Evolutionary conservation across 2,329 filamentous ascomycete genomes (phyloP).

Genomic region (Ophiostoma ulmi): DNA sequence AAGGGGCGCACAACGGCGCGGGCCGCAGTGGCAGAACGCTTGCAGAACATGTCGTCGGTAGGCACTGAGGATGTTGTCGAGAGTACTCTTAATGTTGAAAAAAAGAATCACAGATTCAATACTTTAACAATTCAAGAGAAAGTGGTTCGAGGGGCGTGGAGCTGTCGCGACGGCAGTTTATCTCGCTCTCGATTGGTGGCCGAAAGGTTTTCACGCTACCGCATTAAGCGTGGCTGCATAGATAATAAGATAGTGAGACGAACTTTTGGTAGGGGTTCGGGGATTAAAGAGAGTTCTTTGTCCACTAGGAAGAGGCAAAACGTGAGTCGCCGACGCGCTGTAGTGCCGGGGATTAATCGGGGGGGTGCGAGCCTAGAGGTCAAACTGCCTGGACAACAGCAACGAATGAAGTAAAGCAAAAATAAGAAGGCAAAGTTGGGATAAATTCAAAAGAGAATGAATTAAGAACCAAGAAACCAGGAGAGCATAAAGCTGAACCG

Average conservation of each 20-base stretch:
- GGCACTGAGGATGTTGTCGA: not conserved
- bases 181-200: slow-evolving; percentile 4
- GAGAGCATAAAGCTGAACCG: not conserved
- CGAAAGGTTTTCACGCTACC: not conserved
- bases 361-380: not conserved
- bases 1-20: slow-evolving; percentile 13
- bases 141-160: not conserved
- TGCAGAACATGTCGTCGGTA: slow-evolving; percentile 13
- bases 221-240: slow-evolving; percentile 12
- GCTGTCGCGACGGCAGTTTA: not conserved
- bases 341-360: not conserved
- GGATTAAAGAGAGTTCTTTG: not conserved
- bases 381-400: too few relatives aligned
- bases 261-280: not conserved
- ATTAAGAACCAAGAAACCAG: not conserved
- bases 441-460: not conserved
- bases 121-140: not conserved
- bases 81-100: not conserved
- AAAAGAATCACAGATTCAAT: not conserved
- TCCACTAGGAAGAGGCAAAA: not conserved
- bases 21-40: slow-evolving; percentile 9
- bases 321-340: not conserved
- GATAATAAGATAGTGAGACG: not conserved
- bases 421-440: not conserved
- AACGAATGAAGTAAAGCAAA: too few relatives aligned